Evolutionary conservation across 2,329 filamentous ascomycete genomes (phyloP).

Genomic region (Macroventuria anomochaeta): DNA sequence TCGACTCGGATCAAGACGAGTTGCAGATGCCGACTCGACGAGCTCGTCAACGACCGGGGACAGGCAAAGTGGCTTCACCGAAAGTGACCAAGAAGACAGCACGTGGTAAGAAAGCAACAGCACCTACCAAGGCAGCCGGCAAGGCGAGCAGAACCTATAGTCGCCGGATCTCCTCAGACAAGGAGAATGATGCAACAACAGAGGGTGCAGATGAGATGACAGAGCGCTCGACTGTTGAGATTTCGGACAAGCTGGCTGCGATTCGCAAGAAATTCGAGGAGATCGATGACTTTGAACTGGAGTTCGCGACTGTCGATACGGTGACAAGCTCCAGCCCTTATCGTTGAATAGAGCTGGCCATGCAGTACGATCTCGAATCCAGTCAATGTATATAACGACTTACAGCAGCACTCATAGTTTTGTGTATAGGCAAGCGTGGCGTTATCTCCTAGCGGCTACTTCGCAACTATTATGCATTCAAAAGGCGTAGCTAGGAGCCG

Average conservation of each 20-base stretch:
- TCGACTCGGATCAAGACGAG: constrained; percentile 53
- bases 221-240: constrained; percentile 36
- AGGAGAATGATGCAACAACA: constrained; percentile 48
- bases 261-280: constrained; percentile 58
- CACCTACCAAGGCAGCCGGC: constrained; percentile 25
- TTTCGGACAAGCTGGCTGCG: constrained; percentile 49
- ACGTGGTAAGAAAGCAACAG: constrained; percentile 31
- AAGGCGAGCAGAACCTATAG: constrained; percentile 42
- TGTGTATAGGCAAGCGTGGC: constrained; percentile 5
- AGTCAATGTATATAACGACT: background rate
- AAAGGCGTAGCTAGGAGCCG: background rate
- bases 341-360: constrained; percentile 24
- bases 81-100: constrained; percentile 36
- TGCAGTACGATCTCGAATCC: background rate
- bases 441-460: background rate
- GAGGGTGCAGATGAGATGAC: constrained; percentile 35
- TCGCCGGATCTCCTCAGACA: constrained; percentile 49
- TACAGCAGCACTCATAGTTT: background rate
- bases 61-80: constrained; percentile 27
- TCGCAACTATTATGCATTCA: background rate
- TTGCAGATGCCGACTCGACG: constrained; percentile 42
- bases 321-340: constrained; percentile 51
- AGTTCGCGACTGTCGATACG: constrained; percentile 57
- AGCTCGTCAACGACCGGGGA: constrained; percentile 21
- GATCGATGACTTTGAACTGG: constrained; percentile 58